These are phyloP conservation scores for Hanseniaspora uvarum DNA, from an alignment of 1,139 yeast genomes.

Conservation along the genomic window DNA sequence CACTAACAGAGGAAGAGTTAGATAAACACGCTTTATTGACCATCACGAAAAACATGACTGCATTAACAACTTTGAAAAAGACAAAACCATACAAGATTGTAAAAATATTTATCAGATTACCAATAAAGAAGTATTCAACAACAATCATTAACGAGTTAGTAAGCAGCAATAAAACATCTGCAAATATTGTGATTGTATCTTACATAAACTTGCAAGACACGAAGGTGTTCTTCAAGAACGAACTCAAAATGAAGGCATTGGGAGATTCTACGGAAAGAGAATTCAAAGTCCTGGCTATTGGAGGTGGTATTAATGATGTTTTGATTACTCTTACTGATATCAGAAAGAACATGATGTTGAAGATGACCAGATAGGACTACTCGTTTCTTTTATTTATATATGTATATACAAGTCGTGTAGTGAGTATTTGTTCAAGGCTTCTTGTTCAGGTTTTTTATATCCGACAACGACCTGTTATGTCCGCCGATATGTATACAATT, in stretches of 20 bases:
- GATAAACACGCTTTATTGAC: conserved; percentile 7
- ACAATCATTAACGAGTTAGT: conserved; percentile 20
- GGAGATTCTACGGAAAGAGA: conserved; percentile 24
- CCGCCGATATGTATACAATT: no score
- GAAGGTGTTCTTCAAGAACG: conserved; percentile 26
- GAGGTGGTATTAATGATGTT: conserved; percentile 26
- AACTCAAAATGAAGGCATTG: conserved; percentile 22
- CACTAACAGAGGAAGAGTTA: conserved; percentile 1
- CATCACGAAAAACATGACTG: conserved; percentile 24
- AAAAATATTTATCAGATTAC: conserved; percentile 29
- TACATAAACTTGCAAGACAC: conserved; percentile 31
- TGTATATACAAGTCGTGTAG: no score
- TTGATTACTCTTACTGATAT: conserved; percentile 4
- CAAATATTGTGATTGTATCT: conserved; percentile 26
- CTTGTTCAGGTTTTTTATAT: no score
- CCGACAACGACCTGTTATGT: not conserved
- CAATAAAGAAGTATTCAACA: conserved; percentile 25
- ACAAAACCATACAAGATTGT: conserved; percentile 27
- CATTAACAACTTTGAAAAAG: conserved; percentile 19
- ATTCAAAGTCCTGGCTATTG: conserved; percentile 29
- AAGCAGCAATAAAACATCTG: conserved; percentile 25
- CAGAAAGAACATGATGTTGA: conserved; percentile 12
- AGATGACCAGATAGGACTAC: not conserved
- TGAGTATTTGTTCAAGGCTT: no score
- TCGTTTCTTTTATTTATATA: not conserved